Evolutionary conservation across 2,329 filamentous ascomycete genomes (phyloP).

Genomic region (Sporothrix luriei): DNA sequence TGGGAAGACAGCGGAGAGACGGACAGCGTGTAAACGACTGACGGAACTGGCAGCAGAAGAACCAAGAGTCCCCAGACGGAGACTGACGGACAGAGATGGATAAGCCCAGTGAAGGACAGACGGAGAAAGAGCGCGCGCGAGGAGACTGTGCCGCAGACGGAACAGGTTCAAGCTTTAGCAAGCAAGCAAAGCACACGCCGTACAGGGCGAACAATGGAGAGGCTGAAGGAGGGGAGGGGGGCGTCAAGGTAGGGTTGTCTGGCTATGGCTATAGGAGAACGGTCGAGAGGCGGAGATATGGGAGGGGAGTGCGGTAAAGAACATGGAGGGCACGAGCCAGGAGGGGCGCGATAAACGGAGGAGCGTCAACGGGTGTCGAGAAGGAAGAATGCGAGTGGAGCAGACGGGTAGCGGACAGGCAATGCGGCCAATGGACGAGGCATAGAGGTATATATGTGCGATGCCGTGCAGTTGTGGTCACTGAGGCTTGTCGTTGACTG

Average conservation of each 20-base stretch:
- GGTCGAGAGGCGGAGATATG: neutral
- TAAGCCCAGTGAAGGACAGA: conserved; percentile 4
- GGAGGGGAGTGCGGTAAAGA: conserved; percentile 18
- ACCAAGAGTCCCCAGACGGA: neutral
- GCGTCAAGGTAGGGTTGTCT: conserved; percentile 11
- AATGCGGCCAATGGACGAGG: neutral
- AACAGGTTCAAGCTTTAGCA: conserved; percentile 19
- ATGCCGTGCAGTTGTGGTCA: neutral
- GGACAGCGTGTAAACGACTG: neutral
- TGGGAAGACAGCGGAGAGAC: neutral
- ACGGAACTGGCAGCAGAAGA: neutral
- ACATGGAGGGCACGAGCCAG: neutral
- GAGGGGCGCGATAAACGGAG: neutral
- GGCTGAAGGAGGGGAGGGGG: conserved; percentile 21
- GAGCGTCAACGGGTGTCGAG: neutral
- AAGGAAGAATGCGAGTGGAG: conserved; percentile 17
- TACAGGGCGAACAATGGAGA: conserved; percentile 12
- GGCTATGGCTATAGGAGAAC: neutral
- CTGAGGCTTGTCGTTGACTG: conserved; percentile 8
- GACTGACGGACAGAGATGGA: neutral
- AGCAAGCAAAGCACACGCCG: neutral
- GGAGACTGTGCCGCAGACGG: conserved; percentile 25
- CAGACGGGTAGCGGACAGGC: neutral
- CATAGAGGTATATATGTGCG: neutral
- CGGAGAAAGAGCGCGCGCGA: neutral